Conservation (phyloP, 805 yeast genomes). For the Vanderwaltozyma tropicalis region DNA sequence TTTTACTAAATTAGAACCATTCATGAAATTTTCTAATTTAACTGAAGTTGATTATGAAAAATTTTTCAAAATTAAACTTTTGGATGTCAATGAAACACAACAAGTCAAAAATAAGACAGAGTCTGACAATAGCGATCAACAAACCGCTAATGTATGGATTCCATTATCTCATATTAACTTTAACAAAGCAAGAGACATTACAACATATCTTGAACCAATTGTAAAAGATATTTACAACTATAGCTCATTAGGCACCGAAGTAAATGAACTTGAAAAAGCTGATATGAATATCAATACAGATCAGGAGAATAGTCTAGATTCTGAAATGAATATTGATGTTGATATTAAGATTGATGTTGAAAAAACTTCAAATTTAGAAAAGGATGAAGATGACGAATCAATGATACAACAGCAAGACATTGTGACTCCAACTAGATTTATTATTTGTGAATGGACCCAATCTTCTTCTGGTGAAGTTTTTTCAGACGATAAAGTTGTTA, state of each 20-base stretch:
- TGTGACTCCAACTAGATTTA: constrained; percentile 15
- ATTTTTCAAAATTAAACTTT: constrained; percentile 16
- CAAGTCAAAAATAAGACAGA: neutral
- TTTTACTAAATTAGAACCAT: constrained; percentile 13
- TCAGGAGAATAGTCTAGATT: neutral
- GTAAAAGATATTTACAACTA: constrained; percentile 20
- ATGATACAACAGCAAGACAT: neutral
- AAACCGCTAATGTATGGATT: constrained; percentile 14
- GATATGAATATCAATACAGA: neutral
- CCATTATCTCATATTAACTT: constrained; percentile 15
- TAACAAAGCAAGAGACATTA: constrained; percentile 10
- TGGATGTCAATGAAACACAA: neutral
- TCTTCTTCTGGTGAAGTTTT: constrained; percentile 43
- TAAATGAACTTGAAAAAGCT: neutral
- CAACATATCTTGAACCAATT: constrained; percentile 9
- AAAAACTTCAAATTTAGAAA: neutral
- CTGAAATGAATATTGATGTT: neutral
- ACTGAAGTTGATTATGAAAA: constrained; percentile 5
- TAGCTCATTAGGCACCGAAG: neutral
- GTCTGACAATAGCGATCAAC: neutral
- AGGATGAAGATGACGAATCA: neutral
- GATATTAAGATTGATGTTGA: neutral
- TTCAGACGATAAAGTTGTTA: constrained; percentile 38
- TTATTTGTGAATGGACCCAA: constrained; percentile 61
- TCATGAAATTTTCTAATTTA: constrained; percentile 10